Percentiles rank a stretch among this genome's conserved stretches.
Evolutionary conservation across 345 rosid species (phyloP).

Genomic region (Adansonia digitata): DNA sequence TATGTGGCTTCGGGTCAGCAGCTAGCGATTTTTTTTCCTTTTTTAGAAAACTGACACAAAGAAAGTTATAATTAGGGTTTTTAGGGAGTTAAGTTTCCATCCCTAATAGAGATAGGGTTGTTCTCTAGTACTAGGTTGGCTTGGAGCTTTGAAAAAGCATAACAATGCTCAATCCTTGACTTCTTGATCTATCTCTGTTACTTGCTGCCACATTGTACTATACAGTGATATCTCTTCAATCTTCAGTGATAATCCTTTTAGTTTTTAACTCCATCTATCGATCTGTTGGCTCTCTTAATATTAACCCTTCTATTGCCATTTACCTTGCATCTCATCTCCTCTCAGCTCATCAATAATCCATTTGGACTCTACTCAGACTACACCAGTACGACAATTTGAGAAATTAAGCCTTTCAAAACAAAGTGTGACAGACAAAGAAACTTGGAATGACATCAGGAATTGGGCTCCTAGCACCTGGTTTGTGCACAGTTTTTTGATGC

Average conservation of each 20-base stretch:
- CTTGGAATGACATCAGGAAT: no score
- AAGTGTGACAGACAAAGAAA: no score
- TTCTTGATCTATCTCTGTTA: not conserved
- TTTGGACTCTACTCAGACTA: not conserved
- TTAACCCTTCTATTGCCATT: no score
- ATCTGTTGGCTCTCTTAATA: no score
- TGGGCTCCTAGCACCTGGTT: no score
- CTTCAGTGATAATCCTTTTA: not conserved
- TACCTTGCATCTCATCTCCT: no score
- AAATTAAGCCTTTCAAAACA: no score
- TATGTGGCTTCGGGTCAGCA: not conserved
- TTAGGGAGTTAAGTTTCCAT: no score
- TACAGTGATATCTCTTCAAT: not conserved
- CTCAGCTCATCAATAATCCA: not conserved
- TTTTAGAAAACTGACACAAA: no score
- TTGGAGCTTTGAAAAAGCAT: not conserved
- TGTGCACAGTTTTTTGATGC: no score
- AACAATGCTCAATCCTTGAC: not conserved
- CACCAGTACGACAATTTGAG: not conserved
- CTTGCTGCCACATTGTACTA: not conserved
- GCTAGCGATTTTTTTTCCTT: not conserved
- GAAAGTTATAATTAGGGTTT: no score
- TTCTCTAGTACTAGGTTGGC: constrained; percentile 7
- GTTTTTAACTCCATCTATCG: not conserved
- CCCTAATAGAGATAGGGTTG: no score